These are phyloP conservation scores for Yamadazyma siamensis DNA, from an alignment of 1,139 yeast species.

Conservation along the genomic window DNA sequence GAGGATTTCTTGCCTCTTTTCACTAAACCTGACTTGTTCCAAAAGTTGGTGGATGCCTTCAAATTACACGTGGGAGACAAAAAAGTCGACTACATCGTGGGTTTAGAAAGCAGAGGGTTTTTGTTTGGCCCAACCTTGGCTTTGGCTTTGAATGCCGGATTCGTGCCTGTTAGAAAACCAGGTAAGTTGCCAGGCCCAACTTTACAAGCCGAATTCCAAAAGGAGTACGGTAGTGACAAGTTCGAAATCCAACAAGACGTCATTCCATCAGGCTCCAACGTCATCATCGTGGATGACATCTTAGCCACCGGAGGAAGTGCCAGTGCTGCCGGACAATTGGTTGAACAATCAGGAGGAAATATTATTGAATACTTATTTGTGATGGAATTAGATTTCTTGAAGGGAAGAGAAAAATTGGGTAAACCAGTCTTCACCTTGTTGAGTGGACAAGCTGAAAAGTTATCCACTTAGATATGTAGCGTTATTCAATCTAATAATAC, in stretches of 20 bases:
- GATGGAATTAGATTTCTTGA: slow-evolving; percentile 90
- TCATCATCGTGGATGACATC: slow-evolving; percentile 89
- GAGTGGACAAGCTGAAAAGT: slow-evolving; percentile 70
- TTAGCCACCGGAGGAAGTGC: slow-evolving; percentile 99
- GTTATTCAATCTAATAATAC: neutral
- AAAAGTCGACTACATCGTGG: slow-evolving; percentile 85
- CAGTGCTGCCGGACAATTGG: slow-evolving; percentile 85
- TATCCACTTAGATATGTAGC: slow-evolving; percentile 7
- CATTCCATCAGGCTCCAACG: slow-evolving; percentile 75
- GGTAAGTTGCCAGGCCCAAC: slow-evolving; percentile 93
- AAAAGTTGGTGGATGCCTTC: slow-evolving; percentile 77
- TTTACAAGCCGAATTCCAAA: slow-evolving; percentile 67
- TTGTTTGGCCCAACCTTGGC: slow-evolving; percentile 95
- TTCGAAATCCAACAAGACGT: slow-evolving; percentile 87
- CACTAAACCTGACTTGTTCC: slow-evolving; percentile 75
- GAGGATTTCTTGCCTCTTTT: slow-evolving; percentile 96
- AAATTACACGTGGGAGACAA: slow-evolving; percentile 64
- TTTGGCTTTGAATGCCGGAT: slow-evolving; percentile 81
- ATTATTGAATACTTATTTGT: slow-evolving; percentile 81
- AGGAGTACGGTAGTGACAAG: slow-evolving; percentile 89
- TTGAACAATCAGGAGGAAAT: slow-evolving; percentile 60
- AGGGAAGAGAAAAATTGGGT: slow-evolving; percentile 84
- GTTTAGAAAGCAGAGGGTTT: slow-evolving; percentile 95
- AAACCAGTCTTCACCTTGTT: slow-evolving; percentile 86
- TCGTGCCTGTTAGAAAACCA: slow-evolving; percentile 90